These are phyloP conservation scores for Apocynum venetum DNA, from an alignment of 257 asterid species.

Conservation along the genomic window DNA sequence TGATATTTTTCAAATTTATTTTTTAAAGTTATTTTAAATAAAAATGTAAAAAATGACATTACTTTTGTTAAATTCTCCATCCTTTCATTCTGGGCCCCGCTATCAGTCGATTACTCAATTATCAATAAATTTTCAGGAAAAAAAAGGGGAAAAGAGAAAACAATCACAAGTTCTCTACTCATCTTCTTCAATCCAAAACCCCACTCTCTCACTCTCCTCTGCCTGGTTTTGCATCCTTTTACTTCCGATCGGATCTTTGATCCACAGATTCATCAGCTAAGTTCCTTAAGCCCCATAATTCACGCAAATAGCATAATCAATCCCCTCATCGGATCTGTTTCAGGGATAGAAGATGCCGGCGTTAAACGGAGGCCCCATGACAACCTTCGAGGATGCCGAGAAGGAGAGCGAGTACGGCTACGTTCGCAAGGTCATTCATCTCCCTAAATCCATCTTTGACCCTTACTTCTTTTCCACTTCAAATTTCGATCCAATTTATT, in stretches of 20 bases:
- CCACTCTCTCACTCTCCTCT: neutral
- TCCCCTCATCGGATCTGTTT: slow-evolving; percentile 18
- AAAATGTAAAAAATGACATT: too few species aligned
- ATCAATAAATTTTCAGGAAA: too few species aligned
- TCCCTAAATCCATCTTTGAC: slow-evolving; percentile 2
- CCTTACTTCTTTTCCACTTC: neutral
- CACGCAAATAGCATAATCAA: neutral
- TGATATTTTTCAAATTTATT: too few species aligned
- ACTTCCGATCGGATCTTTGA: neutral
- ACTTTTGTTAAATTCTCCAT: too few species aligned
- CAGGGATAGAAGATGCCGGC: slow-evolving; percentile 51
- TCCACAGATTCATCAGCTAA: neutral
- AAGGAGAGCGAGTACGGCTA: slow-evolving; percentile 99
- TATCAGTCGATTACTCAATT: too few species aligned
- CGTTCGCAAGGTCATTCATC: slow-evolving; percentile 74
- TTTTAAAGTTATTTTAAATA: too few species aligned
- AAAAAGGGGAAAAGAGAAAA: neutral
- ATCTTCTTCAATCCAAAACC: neutral
- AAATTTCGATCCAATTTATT: neutral
- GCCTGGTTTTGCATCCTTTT: neutral
- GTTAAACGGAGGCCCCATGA: slow-evolving; percentile 64
- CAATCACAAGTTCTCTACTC: neutral
- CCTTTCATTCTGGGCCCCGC: too few species aligned
- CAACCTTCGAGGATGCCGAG: slow-evolving; percentile 98
- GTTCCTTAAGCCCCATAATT: neutral